These are phyloP conservation scores for Phascolomyces articulosus DNA, from an alignment of 371 early-diverging fungal species.

Conservation along the genomic window DNA sequence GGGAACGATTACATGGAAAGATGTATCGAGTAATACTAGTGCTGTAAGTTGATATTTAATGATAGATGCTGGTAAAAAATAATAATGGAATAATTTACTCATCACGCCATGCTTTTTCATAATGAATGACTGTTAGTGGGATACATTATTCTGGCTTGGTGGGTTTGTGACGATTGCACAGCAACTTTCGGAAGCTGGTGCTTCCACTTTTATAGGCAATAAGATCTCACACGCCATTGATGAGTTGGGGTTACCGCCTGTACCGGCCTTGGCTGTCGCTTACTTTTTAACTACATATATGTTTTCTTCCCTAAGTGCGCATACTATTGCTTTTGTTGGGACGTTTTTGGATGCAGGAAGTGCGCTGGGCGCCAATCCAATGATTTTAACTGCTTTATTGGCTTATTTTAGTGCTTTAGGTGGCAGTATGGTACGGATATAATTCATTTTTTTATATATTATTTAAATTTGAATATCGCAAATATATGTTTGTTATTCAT, in stretches of 20 bases:
- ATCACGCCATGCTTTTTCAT: too few species aligned
- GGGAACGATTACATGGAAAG: conserved; percentile 72
- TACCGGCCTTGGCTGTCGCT: conserved; percentile 53
- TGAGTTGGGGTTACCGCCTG: conserved; percentile 35
- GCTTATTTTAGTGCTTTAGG: conserved; percentile 69
- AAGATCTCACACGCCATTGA: conserved; percentile 48
- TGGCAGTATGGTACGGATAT: conserved; percentile 57
- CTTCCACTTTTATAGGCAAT: conserved; percentile 66
- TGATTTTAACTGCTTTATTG: conserved; percentile 58
- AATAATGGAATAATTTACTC: neutral
- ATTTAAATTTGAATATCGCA: too few species aligned
- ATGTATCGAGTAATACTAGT: conserved; percentile 66
- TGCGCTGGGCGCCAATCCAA: conserved; percentile 60
- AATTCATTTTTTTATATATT: neutral
- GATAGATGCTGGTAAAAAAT: neutral
- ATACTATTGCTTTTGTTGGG: conserved; percentile 73
- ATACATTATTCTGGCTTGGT: conserved; percentile 81
- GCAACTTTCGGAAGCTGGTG: conserved; percentile 69
- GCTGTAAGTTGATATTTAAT: conserved; percentile 44
- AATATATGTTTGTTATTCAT: too few species aligned
- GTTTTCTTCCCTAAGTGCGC: conserved; percentile 72
- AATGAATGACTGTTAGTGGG: too few species aligned
- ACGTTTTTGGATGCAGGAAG: conserved; percentile 79
- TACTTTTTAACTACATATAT: conserved; percentile 76
- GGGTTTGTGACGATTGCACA: conserved; percentile 79